These are phyloP conservation scores for Lyophyllum decastes DNA, from an alignment of 768 basidiomycete species.

Conservation along the genomic window DNA sequence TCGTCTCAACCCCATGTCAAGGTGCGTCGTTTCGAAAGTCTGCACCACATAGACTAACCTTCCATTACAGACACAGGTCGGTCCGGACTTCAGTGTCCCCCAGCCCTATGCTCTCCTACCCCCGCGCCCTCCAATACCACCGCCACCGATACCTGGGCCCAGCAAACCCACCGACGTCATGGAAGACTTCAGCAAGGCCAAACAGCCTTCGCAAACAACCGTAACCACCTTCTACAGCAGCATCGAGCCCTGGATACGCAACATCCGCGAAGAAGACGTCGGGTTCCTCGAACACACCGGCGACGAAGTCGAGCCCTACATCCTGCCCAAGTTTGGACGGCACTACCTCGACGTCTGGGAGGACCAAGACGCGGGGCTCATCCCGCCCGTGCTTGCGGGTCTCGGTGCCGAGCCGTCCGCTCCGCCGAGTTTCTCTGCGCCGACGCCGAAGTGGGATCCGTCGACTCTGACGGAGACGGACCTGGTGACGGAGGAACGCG, in stretches of 20 bases:
- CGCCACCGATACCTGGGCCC: constrained; percentile 76
- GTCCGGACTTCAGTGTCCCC: constrained; percentile 68
- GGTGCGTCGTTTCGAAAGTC: constrained; percentile 33
- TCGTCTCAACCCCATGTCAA: constrained; percentile 47
- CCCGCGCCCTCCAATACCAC: constrained; percentile 61
- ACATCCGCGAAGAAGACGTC: constrained; percentile 92
- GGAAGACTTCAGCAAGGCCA: constrained; percentile 88
- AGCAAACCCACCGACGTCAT: constrained; percentile 78
- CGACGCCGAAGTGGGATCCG: constrained; percentile 79
- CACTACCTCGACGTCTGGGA: constrained; percentile 95
- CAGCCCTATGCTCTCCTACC: constrained; percentile 50
- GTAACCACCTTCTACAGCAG: constrained; percentile 83
- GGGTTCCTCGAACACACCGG: constrained; percentile 89
- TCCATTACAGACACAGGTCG: constrained; percentile 26
- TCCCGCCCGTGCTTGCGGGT: constrained; percentile 26
- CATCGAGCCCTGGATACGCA: constrained; percentile 88
- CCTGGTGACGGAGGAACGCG: constrained; percentile 70
- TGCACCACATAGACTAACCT: constrained; percentile 3
- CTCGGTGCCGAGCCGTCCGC: constrained; percentile 30
- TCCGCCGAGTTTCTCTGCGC: constrained; percentile 43
- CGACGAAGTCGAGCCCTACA: constrained; percentile 87
- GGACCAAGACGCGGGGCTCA: constrained; percentile 73
- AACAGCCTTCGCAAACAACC: constrained; percentile 69
- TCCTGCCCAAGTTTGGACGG: constrained; percentile 82
- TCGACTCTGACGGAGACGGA: constrained; percentile 76